These are phyloP conservation scores for Beauveria sp. DNA, from an alignment of 2,329 filamentous ascomycete species.

Conservation along the genomic window DNA sequence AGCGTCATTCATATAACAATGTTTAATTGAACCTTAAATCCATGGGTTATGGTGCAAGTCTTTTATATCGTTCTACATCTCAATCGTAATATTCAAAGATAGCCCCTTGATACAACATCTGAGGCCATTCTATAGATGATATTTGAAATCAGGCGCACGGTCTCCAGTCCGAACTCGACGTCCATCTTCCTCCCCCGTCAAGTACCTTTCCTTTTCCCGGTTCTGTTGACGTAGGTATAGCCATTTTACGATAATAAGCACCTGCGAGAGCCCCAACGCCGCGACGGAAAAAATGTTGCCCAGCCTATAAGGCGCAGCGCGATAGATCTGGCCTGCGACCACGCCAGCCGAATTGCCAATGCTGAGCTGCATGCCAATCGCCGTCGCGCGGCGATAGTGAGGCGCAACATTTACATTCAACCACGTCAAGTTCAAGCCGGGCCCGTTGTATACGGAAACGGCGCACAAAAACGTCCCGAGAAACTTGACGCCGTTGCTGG, in stretches of 20 bases:
- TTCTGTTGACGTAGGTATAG: constrained; percentile 37
- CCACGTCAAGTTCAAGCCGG: constrained; percentile 41
- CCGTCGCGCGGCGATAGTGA: constrained; percentile 37
- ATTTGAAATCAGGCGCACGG: constrained; percentile 38
- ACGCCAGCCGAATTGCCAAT: constrained; percentile 40
- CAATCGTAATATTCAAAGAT: no score
- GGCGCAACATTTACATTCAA: constrained; percentile 37
- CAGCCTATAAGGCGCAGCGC: constrained; percentile 24
- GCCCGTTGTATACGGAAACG: constrained; percentile 38
- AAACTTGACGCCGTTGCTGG: constrained; percentile 40
- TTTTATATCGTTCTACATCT: no score
- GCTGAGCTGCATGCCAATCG: constrained; percentile 38
- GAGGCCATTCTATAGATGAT: constrained; percentile 25
- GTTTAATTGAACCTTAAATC: no score
- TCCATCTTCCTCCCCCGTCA: constrained; percentile 33
- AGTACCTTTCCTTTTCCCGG: constrained; percentile 29
- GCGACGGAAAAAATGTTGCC: constrained; percentile 22
- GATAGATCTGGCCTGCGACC: constrained; percentile 32
- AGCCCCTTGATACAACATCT: no score
- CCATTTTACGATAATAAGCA: constrained; percentile 31
- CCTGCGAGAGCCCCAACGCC: constrained; percentile 22
- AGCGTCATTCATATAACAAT: no score
- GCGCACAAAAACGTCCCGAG: constrained; percentile 42
- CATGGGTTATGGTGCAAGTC: no score
- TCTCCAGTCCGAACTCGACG: constrained; percentile 40